Conservation (phyloP, 2,329 filamentous ascomycete genomes). For the Xylariaceae sp. region DNA sequence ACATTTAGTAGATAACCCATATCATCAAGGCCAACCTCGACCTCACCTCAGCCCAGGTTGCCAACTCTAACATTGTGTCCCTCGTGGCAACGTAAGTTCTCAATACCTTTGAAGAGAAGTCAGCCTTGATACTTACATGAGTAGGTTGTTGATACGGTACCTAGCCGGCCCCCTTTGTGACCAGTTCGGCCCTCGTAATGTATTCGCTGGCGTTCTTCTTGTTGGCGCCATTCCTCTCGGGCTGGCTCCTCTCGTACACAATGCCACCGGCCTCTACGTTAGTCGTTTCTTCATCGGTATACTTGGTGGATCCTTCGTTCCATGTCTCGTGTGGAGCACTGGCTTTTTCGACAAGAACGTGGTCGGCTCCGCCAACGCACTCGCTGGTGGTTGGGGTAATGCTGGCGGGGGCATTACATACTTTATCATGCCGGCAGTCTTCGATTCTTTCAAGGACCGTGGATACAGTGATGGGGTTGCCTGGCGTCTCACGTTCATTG, state of each 20-base stretch:
- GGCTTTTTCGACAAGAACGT: constrained; percentile 94
- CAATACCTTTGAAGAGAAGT: background rate
- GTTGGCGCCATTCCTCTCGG: constrained; percentile 81
- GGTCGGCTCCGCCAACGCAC: constrained; percentile 84
- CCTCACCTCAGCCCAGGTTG: constrained; percentile 72
- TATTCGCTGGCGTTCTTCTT: constrained; percentile 80
- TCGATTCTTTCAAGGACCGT: constrained; percentile 72
- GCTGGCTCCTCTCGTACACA: constrained; percentile 77
- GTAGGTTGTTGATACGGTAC: constrained; percentile 74
- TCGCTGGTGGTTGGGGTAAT: constrained; percentile 86
- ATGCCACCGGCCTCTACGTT: constrained; percentile 69
- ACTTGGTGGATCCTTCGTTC: constrained; percentile 78
- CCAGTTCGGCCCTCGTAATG: constrained; percentile 77
- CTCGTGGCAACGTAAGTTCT: constrained; percentile 67
- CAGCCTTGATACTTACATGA: constrained; percentile 1
- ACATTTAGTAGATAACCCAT: constrained; percentile 60
- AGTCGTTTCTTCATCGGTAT: constrained; percentile 83
- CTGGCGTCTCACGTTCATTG: constrained; percentile 85
- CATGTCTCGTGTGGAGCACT: constrained; percentile 91
- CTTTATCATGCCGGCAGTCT: constrained; percentile 91
- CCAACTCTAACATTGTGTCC: constrained; percentile 91
- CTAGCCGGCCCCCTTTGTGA: constrained; percentile 86
- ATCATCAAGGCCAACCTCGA: constrained; percentile 81
- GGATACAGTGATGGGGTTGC: constrained; percentile 70
- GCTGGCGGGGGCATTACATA: constrained; percentile 90